phyloP scores from a whole-genome alignment of 805 yeast genomes.

The Starmerella vaccinii region DNA sequence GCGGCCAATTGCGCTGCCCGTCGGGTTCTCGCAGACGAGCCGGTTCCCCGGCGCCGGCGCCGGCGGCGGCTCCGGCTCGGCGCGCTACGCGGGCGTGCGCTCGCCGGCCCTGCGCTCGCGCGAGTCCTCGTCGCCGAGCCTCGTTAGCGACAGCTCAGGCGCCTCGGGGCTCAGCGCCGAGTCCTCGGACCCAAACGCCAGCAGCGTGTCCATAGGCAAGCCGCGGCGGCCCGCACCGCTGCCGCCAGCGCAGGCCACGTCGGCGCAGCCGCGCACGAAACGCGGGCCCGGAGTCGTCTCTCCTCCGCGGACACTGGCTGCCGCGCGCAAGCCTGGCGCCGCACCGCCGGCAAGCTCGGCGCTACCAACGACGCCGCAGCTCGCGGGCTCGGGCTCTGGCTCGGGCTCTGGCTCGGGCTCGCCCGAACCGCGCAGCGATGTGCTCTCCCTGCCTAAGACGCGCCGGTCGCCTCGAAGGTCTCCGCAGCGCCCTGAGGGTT shows the following conservation, averaged over 20 bases:
- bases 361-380: not conserved
- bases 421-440: not conserved
- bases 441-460: not conserved
- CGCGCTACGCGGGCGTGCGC: slow-evolving; percentile 2
- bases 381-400: not conserved
- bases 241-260: not conserved
- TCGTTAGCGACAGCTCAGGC: not conserved
- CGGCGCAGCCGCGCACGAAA: not conserved
- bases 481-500: not conserved
- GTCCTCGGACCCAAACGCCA: not conserved
- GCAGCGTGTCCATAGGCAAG: not conserved
- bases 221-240: slow-evolving; percentile 4
- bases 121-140: not conserved
- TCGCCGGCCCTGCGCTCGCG: not conserved
- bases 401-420: not conserved
- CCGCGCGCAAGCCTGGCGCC: not conserved
- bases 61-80: not conserved
- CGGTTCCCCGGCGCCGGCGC: not conserved
- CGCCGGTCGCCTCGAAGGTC: not conserved
- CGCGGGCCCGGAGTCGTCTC: not conserved
- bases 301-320: not conserved
- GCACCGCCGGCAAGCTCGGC: not conserved
- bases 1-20: not conserved
- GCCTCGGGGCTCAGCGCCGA: not conserved
- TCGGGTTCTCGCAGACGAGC: not conserved